Conservation (phyloP, 306 rosid species). For the Pachyrhizus erosus region DNA sequence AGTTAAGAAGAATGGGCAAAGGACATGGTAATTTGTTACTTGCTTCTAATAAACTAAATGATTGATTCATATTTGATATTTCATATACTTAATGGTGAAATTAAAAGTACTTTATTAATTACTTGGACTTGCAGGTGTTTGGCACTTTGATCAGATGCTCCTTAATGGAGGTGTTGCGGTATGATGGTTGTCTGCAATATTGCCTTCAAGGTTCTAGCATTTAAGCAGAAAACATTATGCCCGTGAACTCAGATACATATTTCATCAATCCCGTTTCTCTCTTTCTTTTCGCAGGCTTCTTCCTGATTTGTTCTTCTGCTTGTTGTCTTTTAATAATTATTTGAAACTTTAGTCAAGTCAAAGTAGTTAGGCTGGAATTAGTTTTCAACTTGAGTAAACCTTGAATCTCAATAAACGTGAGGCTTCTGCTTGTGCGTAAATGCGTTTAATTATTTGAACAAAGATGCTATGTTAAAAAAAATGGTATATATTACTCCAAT, state of each 20-base stretch:
- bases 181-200: slow-evolving; percentile 7
- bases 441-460: neutral
- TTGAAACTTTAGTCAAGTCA: neutral
- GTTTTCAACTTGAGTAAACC: neutral
- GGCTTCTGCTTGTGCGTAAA: neutral
- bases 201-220: neutral
- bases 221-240: neutral
- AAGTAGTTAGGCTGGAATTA: neutral
- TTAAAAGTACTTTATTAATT: slow-evolving; percentile 4
- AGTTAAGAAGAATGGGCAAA: slow-evolving; percentile 51
- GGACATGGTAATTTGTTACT: slow-evolving; percentile 49
- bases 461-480: neutral
- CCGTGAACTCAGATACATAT: neutral
- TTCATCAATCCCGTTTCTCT: neutral
- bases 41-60: neutral
- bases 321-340: neutral
- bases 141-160: slow-evolving; percentile 58
- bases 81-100: neutral
- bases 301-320: neutral
- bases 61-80: neutral
- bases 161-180: slow-evolving; percentile 37
- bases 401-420: neutral
- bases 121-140: slow-evolving; percentile 45
- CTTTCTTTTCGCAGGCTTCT: neutral
- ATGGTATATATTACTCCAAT: neutral